Base-by-base conservation (phyloP, 176 grass and related monocot genomes). In the Dendrocalamus sinicus region DNA sequence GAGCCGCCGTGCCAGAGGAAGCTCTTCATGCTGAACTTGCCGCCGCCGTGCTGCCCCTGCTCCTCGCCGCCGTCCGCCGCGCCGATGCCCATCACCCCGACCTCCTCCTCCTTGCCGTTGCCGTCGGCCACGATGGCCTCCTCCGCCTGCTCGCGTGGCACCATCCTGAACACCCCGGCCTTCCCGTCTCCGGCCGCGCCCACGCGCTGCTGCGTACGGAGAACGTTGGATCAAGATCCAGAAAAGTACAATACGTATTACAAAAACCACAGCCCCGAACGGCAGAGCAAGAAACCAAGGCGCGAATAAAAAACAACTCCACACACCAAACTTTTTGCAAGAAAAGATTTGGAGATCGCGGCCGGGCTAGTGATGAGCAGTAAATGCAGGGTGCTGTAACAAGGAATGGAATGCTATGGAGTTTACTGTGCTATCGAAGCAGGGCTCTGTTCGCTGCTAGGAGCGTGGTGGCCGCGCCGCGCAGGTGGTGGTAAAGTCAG, bases 1-100 rank as follows among this genome's bases (percentile, higher is more conserved):
- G 97, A 99, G 62, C 97, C 97, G 32, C 97, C 97, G 76, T 99
- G 97, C 97, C 97, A 99, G 48, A 99, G 91, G 12, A 95, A 5
- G 89, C 68, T 89, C 80, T 78, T 89, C 78, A 95, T 76, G 77
- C 77, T 91, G 47, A 91, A 89, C 16, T 28, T 46, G 60, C 81
- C 87, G 69, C 79, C 55, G 50, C 75, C 76, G 78, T 82, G 85
- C 58, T 77, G 82, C 50, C 43, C 76, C 5, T n/a, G 84, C 39
- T 86, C 88, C 17, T 86, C 93, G 32, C 16, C 86, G 40, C 68
- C 92, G n/a, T 82, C 88, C 20, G n/a, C 78, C 59, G 35, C 80
- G 89, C 44, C 57, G 84, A 87, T 15, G 87, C 84, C 87, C 87
- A 87, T 91, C 76, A 88, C 89, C 44, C 89, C 92, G 80, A 81